phyloP scores from a whole-genome alignment of 1,284 basidiomycete species.

The Rhizopogon parksii region DNA sequence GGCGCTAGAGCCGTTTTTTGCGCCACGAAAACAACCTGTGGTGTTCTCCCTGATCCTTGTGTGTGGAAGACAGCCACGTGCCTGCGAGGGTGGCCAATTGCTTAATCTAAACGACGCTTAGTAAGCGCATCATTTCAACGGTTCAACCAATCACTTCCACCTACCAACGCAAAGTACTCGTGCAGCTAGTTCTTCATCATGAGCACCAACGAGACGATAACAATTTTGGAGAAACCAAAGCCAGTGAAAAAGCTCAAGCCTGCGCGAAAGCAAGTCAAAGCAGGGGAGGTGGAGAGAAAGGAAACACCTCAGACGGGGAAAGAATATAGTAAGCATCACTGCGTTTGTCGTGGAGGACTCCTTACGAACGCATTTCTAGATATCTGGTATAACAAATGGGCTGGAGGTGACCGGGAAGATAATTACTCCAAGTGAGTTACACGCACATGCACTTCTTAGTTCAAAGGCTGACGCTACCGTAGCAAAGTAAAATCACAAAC shows the following conservation, averaged over 20 bases:
- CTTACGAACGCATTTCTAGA: constrained; percentile 44
- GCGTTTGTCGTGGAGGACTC: not conserved
- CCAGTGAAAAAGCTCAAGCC: constrained; percentile 63
- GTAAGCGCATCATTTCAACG: not conserved
- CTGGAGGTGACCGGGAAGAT: constrained; percentile 90
- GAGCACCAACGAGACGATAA: constrained; percentile 18
- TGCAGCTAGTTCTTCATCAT: constrained; percentile 9
- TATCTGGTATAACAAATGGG: constrained; percentile 99
- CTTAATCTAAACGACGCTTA: not conserved
- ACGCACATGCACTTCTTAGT: not conserved
- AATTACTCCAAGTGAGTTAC: constrained; percentile 78
- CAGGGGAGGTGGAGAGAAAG: constrained; percentile 84
- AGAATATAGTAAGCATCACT: constrained; percentile 72
- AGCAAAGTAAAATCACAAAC: constrained; percentile 92
- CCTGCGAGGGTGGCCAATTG: no score
- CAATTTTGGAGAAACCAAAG: constrained; percentile 14
- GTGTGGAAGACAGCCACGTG: no score
- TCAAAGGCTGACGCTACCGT: constrained; percentile 6
- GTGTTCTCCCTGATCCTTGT: no score
- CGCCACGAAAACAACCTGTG: no score
- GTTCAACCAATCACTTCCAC: not conserved
- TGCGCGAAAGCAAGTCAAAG: constrained; percentile 84
- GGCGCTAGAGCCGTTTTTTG: no score
- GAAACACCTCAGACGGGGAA: constrained; percentile 88
- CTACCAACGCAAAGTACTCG: no score